phyloP scores from a whole-genome alignment of 2,329 filamentous ascomycete genomes.

The Fusarium ramigenum region DNA sequence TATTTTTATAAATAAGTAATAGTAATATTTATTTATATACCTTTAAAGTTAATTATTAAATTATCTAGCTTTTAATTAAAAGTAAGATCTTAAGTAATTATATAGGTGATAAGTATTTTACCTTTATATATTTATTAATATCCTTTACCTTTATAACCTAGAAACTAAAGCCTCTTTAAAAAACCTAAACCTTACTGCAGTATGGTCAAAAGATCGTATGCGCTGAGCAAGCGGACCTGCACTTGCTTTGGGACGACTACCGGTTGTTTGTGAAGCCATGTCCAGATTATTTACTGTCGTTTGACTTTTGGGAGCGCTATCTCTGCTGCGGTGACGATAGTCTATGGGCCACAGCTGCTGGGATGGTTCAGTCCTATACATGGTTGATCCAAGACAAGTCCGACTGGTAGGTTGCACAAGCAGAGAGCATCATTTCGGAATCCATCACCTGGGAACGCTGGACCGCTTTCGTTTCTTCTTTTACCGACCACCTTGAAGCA shows the following conservation, averaged over 20 bases:
- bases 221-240: neutral
- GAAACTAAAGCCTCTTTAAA: no score
- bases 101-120: no score
- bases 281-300: neutral
- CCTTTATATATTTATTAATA: no score
- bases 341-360: fast-evolving
- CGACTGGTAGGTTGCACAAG: neutral
- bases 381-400: neutral
- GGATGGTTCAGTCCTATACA: neutral
- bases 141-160: no score
- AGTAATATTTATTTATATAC: no score
- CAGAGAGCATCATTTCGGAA: fast-evolving
- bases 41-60: no score
- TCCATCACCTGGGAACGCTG: neutral
- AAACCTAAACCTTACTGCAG: no score
- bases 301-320: neutral
- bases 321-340: fast-evolving
- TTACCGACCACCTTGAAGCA: neutral
- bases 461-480: neutral
- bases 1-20: no score
- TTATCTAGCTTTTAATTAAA: no score
- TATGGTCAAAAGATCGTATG: neutral
- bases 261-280: neutral
- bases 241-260: neutral
- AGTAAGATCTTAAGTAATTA: no score